These are phyloP conservation scores for Punica granatum DNA, from an alignment of 345 rosid genomes.

Conservation along the genomic window DNA sequence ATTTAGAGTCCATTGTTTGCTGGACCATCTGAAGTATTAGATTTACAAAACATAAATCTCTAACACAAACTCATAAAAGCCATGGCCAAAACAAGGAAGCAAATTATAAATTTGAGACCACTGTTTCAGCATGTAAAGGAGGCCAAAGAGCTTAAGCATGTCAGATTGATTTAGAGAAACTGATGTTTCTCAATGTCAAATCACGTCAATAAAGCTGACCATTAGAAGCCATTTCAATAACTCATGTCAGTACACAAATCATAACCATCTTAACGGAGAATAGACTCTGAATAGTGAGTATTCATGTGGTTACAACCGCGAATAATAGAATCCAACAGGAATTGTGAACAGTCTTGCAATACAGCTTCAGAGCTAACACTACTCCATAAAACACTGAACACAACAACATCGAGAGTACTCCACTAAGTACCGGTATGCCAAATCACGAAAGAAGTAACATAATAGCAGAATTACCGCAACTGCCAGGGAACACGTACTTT, in stretches of 20 bases:
- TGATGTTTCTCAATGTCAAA: background rate
- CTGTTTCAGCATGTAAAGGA: background rate
- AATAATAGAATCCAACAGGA: too few relatives aligned
- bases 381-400: too few relatives aligned
- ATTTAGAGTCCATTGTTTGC: constrained; percentile 37
- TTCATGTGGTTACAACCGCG: too few relatives aligned
- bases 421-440: too few relatives aligned
- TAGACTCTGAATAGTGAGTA: too few relatives aligned
- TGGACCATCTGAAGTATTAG: constrained; percentile 36
- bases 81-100: background rate
- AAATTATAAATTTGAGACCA: background rate
- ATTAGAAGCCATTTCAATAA: background rate
- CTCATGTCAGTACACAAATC: background rate
- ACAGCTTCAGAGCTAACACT: too few relatives aligned
- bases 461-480: too few relatives aligned
- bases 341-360: too few relatives aligned
- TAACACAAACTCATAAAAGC: background rate
- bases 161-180: background rate
- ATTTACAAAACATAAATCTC: background rate
- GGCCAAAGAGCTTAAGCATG: background rate
- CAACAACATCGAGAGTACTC: too few relatives aligned
- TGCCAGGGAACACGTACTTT: background rate
- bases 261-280: background rate
- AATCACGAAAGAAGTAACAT: too few relatives aligned
- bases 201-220: background rate